phyloP scores from a whole-genome alignment of 2,329 filamentous ascomycete genomes.

The Cadophora sp. region DNA sequence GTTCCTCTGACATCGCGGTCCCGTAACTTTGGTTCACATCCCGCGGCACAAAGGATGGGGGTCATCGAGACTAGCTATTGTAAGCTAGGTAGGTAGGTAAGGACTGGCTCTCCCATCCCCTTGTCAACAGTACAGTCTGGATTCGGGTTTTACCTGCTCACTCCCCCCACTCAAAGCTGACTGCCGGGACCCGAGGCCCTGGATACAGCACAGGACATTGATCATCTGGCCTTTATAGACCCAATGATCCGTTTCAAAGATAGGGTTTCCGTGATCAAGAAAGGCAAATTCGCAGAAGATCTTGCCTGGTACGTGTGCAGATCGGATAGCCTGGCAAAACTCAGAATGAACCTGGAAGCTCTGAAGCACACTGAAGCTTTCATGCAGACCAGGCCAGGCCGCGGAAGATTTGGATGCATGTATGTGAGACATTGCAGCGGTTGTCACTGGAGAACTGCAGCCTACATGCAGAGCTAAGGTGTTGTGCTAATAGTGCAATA shows the following conservation, averaged over 20 bases:
- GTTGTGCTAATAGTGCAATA: not conserved
- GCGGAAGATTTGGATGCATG: not conserved
- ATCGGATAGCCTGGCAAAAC: not conserved
- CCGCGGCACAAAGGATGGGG: not conserved
- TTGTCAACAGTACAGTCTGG: not conserved
- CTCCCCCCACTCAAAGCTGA: not conserved
- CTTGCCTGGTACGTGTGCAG: not conserved
- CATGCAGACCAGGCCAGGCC: not conserved
- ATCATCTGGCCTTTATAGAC: not conserved
- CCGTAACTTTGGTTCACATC: not conserved
- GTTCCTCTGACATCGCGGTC: not conserved
- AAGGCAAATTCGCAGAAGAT: not conserved
- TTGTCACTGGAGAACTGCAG: not conserved
- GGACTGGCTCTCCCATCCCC: not conserved
- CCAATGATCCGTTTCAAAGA: not conserved
- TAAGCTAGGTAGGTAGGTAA: not conserved
- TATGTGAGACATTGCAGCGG: conserved; percentile 12
- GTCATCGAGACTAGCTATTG: not conserved
- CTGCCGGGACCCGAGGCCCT: conserved; percentile 1
- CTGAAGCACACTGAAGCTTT: not conserved
- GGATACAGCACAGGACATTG: not conserved
- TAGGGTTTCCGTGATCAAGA: not conserved
- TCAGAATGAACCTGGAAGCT: not conserved
- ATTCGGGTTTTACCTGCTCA: not conserved
- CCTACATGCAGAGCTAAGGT: not conserved